These are phyloP conservation scores for Trametes cingulata DNA, from an alignment of 768 basidiomycete species.

Conservation along the genomic window DNA sequence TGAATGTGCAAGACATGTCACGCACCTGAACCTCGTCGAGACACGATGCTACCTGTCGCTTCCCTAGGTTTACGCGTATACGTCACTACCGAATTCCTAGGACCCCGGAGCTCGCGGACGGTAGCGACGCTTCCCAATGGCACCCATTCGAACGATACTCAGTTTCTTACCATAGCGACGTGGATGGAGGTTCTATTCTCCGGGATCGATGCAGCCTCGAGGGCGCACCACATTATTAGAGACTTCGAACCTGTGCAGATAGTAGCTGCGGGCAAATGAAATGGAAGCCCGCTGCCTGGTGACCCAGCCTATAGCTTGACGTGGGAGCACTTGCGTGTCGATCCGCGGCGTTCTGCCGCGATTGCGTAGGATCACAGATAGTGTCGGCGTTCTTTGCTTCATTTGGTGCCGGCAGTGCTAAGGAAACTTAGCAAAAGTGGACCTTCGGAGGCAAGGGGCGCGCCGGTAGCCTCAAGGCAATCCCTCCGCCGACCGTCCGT, in stretches of 20 bases:
- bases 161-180: conserved; percentile 7
- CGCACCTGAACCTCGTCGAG: conserved; percentile 5
- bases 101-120: not conserved
- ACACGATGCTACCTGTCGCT: not conserved
- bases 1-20: not conserved
- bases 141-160: not conserved
- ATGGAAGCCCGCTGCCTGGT: not conserved
- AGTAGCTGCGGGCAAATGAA: not conserved
- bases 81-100: not conserved
- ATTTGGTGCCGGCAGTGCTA: no score
- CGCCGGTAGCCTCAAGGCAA: no score
- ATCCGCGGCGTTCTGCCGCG: no score
- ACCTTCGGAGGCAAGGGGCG: no score
- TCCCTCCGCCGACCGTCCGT: no score
- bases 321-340: no score
- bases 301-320: no score
- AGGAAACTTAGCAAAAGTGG: no score
- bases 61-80: not conserved
- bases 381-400: no score
- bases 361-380: no score
- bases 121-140: no score
- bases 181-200: not conserved
- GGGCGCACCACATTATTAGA: not conserved
- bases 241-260: not conserved
- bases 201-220: not conserved